Percentiles rank a stretch among this genome's conserved stretches.
Evolutionary conservation across 768 basidiomycete genomes (phyloP).

Genomic region (Trametes elegans): DNA sequence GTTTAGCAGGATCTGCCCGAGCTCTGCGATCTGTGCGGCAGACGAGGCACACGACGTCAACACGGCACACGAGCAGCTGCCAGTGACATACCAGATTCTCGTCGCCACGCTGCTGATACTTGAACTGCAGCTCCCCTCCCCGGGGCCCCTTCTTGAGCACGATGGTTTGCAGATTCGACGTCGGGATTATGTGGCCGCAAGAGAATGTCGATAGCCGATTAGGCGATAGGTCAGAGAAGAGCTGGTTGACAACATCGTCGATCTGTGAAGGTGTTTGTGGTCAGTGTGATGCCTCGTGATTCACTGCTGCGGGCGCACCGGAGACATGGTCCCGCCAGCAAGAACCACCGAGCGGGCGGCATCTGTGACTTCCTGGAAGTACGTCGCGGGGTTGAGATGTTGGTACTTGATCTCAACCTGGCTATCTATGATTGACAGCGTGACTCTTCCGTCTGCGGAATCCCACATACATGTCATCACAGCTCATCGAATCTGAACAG

Average conservation of each 20-base stretch:
- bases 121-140: constrained; percentile 77
- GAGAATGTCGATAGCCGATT: constrained; percentile 77
- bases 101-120: constrained; percentile 70
- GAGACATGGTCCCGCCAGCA: constrained; percentile 98
- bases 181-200: constrained; percentile 90
- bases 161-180: constrained; percentile 70
- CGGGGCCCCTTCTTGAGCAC: constrained; percentile 74
- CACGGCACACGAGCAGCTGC: neutral
- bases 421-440: constrained; percentile 40
- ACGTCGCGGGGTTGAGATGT: constrained; percentile 85
- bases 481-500: too few species aligned
- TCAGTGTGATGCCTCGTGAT: neutral
- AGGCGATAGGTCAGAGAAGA: constrained; percentile 64
- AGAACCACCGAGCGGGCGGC: constrained; percentile 81
- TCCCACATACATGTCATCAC: too few species aligned
- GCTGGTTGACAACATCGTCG: constrained; percentile 78
- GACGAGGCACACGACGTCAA: too few species aligned
- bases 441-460: constrained; percentile 84
- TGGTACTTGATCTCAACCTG: constrained; percentile 82
- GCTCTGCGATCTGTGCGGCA: constrained; percentile 60
- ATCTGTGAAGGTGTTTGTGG: constrained; percentile 50
- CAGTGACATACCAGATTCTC: constrained; percentile 45
- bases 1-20: constrained; percentile 84
- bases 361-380: constrained; percentile 82
- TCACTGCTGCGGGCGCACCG: constrained; percentile 48